Percentiles rank a stretch among this genome's conserved stretches.
phyloP scores from a whole-genome alignment of 768 basidiomycete genomes.

The Crucibulum laeve region DNA sequence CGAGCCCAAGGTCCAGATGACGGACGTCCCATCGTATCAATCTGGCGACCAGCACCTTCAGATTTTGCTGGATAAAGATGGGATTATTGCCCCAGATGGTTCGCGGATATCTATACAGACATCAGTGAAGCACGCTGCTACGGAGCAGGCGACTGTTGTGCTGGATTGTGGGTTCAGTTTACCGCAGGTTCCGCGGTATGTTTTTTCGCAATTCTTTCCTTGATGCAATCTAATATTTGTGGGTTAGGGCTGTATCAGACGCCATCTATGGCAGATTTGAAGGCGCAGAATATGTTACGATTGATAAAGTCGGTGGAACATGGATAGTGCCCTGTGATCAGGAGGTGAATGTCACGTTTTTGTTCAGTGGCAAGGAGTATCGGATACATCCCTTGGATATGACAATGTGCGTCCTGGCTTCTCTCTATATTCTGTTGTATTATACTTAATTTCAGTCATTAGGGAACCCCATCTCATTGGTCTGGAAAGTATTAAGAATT shows the following conservation, averaged over 20 bases:
- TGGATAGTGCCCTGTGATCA: slow-evolving; percentile 64
- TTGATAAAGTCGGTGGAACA: slow-evolving; percentile 34
- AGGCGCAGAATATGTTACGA: slow-evolving; percentile 44
- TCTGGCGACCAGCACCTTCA: slow-evolving; percentile 60
- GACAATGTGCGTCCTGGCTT: slow-evolving; percentile 34
- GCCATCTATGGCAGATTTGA: slow-evolving; percentile 55
- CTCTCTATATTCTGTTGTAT: neutral
- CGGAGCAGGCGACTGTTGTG: slow-evolving; percentile 50
- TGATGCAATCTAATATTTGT: slow-evolving; percentile 9
- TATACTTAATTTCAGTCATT: no score
- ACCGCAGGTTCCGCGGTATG: slow-evolving; percentile 54
- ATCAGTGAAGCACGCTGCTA: slow-evolving; percentile 35
- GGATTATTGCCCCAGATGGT: slow-evolving; percentile 60
- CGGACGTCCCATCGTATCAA: slow-evolving; percentile 23
- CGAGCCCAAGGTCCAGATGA: slow-evolving; percentile 49
- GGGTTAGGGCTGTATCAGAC: slow-evolving; percentile 44
- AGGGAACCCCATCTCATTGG: slow-evolving; percentile 29
- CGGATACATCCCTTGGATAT: slow-evolving; percentile 69
- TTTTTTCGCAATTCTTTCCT: slow-evolving; percentile 5
- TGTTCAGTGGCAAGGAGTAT: slow-evolving; percentile 50
- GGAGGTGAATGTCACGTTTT: slow-evolving; percentile 62
- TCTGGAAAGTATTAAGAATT: slow-evolving; percentile 22
- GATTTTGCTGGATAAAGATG: slow-evolving; percentile 55
- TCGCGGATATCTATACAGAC: slow-evolving; percentile 40
- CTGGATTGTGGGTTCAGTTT: slow-evolving; percentile 71